A percentile compares a stretch with the other conserved stretches of the same genome.
Evolutionary conservation across 176 grass and related monocot genomes (phyloP).

Genomic region (Tuctoria greenei): DNA sequence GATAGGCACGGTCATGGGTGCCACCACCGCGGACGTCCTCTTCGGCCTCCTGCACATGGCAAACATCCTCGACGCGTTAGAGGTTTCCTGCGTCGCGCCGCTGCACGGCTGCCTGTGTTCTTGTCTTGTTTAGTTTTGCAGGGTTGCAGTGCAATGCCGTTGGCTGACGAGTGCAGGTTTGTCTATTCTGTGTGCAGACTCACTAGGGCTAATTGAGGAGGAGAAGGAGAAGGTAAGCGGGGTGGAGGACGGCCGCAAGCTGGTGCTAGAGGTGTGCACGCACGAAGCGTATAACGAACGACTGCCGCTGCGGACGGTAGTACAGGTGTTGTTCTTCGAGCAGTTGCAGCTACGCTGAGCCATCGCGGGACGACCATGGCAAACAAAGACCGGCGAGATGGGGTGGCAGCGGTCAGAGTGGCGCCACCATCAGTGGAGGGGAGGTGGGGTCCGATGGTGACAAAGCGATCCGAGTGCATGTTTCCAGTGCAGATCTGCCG

Average conservation of each 20-base stretch:
- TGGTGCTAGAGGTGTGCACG: conserved; percentile 90
- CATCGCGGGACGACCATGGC: conserved; percentile 71
- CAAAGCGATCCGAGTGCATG: conserved; percentile 79
- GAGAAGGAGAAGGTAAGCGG: conserved; percentile 86
- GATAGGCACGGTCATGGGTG: conserved; percentile 50
- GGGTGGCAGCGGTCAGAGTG: background rate
- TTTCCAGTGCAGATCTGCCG: conserved; percentile 90
- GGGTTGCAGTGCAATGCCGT: background rate
- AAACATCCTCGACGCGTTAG: conserved; percentile 76
- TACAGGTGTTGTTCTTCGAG: conserved; percentile 99
- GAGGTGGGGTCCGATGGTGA: conserved; percentile 55
- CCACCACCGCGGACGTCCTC: conserved; percentile 66
- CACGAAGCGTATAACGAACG: conserved; percentile 94
- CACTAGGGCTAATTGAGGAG: conserved; percentile 70
- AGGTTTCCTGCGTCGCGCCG: conserved; percentile 61
- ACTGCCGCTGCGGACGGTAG: conserved; percentile 78
- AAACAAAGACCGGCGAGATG: conserved; percentile 55
- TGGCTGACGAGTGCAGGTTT: background rate
- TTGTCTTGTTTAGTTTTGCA: background rate
- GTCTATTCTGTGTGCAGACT: conserved; percentile 42
- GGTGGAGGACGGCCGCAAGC: conserved; percentile 80
- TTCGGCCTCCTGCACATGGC: conserved; percentile 85
- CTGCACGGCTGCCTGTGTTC: conserved; percentile 53
- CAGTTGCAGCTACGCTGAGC: conserved; percentile 92
- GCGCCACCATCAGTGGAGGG: conserved; percentile 30